phyloP scores from a whole-genome alignment of 148 eudicot species.

The Chenopodium album region DNA sequence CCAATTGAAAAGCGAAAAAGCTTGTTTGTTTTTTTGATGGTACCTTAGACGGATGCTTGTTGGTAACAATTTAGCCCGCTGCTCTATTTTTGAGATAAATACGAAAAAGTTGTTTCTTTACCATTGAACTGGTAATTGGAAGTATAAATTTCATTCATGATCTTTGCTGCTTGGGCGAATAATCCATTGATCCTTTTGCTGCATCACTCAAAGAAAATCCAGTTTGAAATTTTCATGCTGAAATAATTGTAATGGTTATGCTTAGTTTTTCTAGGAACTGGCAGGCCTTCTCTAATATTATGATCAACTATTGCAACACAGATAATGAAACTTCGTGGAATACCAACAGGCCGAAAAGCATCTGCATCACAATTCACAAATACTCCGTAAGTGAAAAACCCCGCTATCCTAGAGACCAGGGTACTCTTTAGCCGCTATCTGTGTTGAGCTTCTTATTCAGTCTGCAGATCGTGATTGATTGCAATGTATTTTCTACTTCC shows the following conservation, averaged over 20 bases:
- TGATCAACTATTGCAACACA: no score
- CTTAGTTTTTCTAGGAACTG: neutral
- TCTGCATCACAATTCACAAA: no score
- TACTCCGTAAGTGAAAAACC: no score
- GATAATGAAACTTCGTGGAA: no score
- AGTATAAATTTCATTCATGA: conserved; percentile 23
- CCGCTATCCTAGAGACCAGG: no score
- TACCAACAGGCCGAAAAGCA: no score
- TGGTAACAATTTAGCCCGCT: conserved; percentile 25
- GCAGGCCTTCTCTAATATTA: no score
- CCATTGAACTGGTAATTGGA: conserved; percentile 30
- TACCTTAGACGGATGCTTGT: conserved; percentile 22
- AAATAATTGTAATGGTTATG: neutral
- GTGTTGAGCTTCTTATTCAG: no score
- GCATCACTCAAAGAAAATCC: neutral
- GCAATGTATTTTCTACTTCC: no score
- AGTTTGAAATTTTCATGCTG: neutral
- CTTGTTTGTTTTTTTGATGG: conserved; percentile 34
- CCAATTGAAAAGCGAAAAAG: conserved; percentile 34
- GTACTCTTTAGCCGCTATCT: no score
- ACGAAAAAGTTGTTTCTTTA: conserved; percentile 14
- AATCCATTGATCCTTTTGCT: neutral
- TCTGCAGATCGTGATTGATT: no score
- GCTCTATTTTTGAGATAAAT: conserved; percentile 19
- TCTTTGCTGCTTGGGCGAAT: conserved; percentile 16